Percentiles rank a stretch among this genome's conserved stretches.
phyloP scores from a whole-genome alignment of 2,329 filamentous ascomycete genomes.

The Penicillium sp. region DNA sequence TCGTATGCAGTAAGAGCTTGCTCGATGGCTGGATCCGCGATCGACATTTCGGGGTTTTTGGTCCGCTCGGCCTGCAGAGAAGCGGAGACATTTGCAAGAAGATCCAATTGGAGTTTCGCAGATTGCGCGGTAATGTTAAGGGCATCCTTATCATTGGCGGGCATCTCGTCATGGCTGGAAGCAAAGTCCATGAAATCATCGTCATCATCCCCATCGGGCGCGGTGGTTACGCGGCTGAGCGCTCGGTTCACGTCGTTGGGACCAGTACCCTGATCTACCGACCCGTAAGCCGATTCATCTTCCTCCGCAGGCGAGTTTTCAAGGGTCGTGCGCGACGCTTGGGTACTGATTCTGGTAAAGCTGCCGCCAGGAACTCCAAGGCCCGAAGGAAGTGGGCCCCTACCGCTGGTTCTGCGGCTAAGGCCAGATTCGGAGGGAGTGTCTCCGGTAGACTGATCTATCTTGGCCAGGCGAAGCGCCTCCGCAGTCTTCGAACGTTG shows the following conservation, averaged over 20 bases:
- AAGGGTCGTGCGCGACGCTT: conserved; percentile 47
- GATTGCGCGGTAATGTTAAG: conserved; percentile 98
- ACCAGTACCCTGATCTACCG: conserved; percentile 57
- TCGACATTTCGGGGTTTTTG: conserved; percentile 66
- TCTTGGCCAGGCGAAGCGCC: conserved; percentile 73
- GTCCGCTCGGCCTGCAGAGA: conserved; percentile 72
- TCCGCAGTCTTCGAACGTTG: conserved; percentile 74
- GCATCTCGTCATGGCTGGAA: conserved; percentile 68
- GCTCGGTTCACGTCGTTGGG: conserved; percentile 51
- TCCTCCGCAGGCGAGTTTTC: conserved; percentile 55
- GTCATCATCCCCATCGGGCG: conserved; percentile 63
- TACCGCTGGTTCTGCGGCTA: conserved; percentile 31
- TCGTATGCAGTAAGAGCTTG: conserved; percentile 86
- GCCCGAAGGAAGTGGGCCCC: conserved; percentile 37
- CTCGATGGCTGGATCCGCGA: conserved; percentile 74
- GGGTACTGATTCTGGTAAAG: conserved; percentile 50
- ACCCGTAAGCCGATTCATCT: conserved; percentile 50
- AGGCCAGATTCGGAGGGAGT: conserved; percentile 40
- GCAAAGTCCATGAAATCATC: conserved; percentile 80
- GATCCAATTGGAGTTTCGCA: conserved; percentile 85
- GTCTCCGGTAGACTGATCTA: conserved; percentile 63
- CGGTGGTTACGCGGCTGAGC: conserved; percentile 50
- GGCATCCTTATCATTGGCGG: conserved; percentile 79
- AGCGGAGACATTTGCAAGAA: conserved; percentile 80
- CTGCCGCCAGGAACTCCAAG: conserved; percentile 38